A percentile compares a stretch with the other conserved stretches of the same genome.
Evolutionary conservation across 306 rosid genomes (phyloP).

Genomic region (Prosopis cineraria): DNA sequence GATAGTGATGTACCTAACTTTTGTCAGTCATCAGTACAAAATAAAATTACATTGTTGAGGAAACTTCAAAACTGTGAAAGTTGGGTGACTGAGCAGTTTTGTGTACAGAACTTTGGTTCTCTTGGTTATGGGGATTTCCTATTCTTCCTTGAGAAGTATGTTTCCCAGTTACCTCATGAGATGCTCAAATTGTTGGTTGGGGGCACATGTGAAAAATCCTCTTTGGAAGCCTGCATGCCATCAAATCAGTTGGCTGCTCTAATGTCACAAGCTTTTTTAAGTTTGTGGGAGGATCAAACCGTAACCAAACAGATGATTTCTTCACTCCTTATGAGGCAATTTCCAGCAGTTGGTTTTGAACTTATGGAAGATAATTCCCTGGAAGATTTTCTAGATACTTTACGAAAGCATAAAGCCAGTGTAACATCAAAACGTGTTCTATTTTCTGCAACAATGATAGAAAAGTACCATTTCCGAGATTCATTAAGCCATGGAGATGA

Average conservation of each 20-base stretch:
- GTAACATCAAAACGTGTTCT: conserved; percentile 61
- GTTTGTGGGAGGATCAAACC: conserved; percentile 59
- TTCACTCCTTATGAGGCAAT: conserved; percentile 69
- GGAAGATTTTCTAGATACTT: conserved; percentile 55
- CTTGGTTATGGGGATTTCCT: conserved; percentile 84
- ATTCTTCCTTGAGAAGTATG: conserved; percentile 59
- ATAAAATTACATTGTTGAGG: conserved; percentile 49
- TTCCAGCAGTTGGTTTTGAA: conserved; percentile 69
- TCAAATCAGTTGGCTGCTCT: conserved; percentile 64
- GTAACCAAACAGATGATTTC: conserved; percentile 58
- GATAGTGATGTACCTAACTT: conserved; percentile 42
- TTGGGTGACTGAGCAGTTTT: conserved; percentile 75
- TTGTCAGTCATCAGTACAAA: conserved; percentile 40
- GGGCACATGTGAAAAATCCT: conserved; percentile 44
- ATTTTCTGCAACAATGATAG: conserved; percentile 68
- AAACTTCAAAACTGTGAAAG: conserved; percentile 69
- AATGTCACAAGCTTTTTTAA: conserved; percentile 74
- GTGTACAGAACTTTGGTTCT: conserved; percentile 61
- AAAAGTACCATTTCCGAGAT: conserved; percentile 40
- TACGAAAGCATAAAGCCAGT: conserved; percentile 47
- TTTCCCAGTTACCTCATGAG: conserved; percentile 63
- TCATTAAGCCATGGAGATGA: conserved; percentile 46
- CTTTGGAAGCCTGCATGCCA: conserved; percentile 63
- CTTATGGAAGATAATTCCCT: conserved; percentile 52
- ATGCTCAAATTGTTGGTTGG: conserved; percentile 48